These are phyloP conservation scores for Eucalyptus cloeziana DNA, from an alignment of 345 rosid species.

Conservation along the genomic window DNA sequence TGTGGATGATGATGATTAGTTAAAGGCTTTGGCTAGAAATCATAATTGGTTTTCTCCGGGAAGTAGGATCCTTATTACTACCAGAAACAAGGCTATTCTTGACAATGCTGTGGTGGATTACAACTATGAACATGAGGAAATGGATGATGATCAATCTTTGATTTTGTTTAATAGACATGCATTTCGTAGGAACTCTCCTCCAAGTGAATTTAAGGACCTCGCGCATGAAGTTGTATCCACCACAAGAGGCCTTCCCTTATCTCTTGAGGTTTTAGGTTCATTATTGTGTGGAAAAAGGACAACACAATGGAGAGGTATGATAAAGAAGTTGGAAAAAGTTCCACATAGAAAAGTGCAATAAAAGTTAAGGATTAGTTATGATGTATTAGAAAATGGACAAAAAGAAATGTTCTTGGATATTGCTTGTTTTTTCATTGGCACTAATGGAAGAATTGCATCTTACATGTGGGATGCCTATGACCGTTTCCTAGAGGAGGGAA, in stretches of 20 bases:
- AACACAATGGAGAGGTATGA: background rate
- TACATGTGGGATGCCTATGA: background rate
- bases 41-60: too few relatives aligned
- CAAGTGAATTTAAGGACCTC: background rate
- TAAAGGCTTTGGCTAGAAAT: too few relatives aligned
- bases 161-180: background rate
- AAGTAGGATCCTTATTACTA: too few relatives aligned
- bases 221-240: background rate
- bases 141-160: too few relatives aligned
- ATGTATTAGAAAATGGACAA: background rate
- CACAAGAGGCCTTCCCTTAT: background rate
- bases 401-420: background rate
- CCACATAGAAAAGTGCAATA: background rate
- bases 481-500: background rate
- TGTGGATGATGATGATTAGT: too few relatives aligned
- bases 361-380: background rate
- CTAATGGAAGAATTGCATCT: background rate
- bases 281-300: background rate
- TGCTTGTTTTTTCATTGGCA: background rate
- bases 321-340: background rate
- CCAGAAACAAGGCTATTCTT: too few relatives aligned
- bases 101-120: rapidly evolving
- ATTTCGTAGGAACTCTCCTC: background rate
- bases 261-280: background rate
- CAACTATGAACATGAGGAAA: too few relatives aligned